Evolutionary conservation across 2,329 filamentous ascomycete species (phyloP), one percentile per base, ranked within the genome.

Genomic region (Neonectria hederae): DNA sequence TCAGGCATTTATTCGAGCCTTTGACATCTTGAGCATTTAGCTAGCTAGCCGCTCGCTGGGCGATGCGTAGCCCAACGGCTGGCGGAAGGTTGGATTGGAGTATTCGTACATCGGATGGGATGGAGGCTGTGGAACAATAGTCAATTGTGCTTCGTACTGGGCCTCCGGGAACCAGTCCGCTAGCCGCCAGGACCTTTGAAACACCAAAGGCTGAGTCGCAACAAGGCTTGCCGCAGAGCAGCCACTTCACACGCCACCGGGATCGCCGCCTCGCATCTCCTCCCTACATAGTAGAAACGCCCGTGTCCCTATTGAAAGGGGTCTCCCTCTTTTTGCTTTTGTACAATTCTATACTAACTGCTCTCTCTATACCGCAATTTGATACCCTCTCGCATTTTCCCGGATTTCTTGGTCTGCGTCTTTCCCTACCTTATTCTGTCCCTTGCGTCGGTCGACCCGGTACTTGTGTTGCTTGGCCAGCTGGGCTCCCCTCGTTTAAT

Each of bases 181-280:
- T 32, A 53, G 38, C 22, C 53, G 66, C 64, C 66, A n/a, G 46
- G 57, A 19, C 58, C 64, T 64, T 53, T 72, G 70, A 71, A 71
- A 70, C 70, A 63, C 59, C 40, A 62, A 43, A 57, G 26, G 40
- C 40, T 30, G 40, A 65, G 62, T 7, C 54, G 65, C 64, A 72
- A 69, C 69, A 65, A 64, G 62, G 66, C 59, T 48, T 72, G 70
- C 63, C 56, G 63, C 68, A 69, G 69, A 71, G 69, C 48, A 64
- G 67, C 62, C 59, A 63, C 55, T 54, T 38, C 21, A 54, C 30
- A 46, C 45, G 49, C 51, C 49, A 42, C 56, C 53, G 24, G 45
- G 10, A 24, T 30, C 17, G 45, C 45, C 24, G 22, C 24, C 3
- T 6, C 8, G 14, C 17, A 49, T 9, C 24, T 49, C 24, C 28